Percentiles rank a stretch among this genome's conserved stretches.
Conservation (phyloP, 257 asterid species). For the Nicotiana tomentosiformis region DNA sequence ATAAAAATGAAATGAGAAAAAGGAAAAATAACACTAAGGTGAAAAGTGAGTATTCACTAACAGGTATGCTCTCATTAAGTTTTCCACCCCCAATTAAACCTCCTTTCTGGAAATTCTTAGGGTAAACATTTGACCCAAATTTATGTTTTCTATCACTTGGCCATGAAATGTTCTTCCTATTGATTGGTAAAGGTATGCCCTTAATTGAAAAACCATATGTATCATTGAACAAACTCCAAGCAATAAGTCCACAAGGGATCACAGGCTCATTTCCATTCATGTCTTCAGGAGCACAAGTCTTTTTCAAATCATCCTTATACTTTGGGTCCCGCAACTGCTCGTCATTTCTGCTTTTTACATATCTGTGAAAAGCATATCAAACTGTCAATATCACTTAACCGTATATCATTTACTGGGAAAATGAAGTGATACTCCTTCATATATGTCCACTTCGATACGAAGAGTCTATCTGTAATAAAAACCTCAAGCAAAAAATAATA, state of each 20-base stretch:
- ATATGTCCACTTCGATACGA: not conserved
- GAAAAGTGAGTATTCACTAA: conserved; percentile 31
- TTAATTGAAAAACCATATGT: conserved; percentile 42
- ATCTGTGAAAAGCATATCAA: conserved; percentile 33
- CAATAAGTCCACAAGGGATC: conserved; percentile 87
- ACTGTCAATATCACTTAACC: not conserved
- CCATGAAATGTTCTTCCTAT: conserved; percentile 73
- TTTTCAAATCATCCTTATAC: conserved; percentile 17
- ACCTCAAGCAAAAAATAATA: not conserved
- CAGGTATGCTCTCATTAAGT: conserved; percentile 55
- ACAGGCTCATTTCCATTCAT: conserved; percentile 29
- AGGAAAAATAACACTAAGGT: not conserved
- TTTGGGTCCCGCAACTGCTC: conserved; percentile 46
- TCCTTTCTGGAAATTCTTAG: conserved; percentile 65
- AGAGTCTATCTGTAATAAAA: not conserved
- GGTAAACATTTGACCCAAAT: conserved; percentile 62
- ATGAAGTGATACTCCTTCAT: not conserved
- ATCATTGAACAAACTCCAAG: conserved; percentile 92
- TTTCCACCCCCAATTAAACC: conserved; percentile 65
- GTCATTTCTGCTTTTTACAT: conserved; percentile 82
- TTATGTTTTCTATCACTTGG: conserved; percentile 51
- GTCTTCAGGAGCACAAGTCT: conserved; percentile 58
- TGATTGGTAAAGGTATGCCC: conserved; percentile 27
- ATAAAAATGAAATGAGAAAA: not conserved
- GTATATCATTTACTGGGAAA: not conserved